Percentiles rank a stretch among this genome's conserved stretches.
These are phyloP conservation scores for Lithohypha guttulata DNA, from an alignment of 2,329 filamentous ascomycete species.

Conservation along the genomic window DNA sequence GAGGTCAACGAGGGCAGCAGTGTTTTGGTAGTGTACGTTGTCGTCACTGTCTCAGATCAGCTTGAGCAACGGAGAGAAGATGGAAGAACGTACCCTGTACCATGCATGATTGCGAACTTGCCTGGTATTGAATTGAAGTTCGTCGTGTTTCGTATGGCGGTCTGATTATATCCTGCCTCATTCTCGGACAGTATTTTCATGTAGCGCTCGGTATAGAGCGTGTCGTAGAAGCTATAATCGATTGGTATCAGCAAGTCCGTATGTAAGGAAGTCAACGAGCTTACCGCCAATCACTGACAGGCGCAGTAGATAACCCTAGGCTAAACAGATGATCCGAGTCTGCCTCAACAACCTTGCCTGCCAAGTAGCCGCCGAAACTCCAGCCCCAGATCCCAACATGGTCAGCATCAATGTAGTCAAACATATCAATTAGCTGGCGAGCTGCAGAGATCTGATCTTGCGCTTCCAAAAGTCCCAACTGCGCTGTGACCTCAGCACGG, in stretches of 20 bases:
- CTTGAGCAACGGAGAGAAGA: too few species aligned
- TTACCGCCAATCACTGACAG: conserved; percentile 56
- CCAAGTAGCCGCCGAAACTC: conserved; percentile 58
- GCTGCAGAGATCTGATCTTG: conserved; percentile 60
- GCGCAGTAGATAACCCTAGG: conserved; percentile 53
- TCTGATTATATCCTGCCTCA: conserved; percentile 48
- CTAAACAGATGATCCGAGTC: conserved; percentile 50
- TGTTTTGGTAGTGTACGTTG: conserved; percentile 61
- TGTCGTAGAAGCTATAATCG: conserved; percentile 47
- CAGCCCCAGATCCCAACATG: conserved; percentile 59
- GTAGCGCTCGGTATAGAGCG: conserved; percentile 61
- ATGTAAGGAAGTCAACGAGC: background rate
- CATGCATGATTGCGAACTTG: conserved; percentile 41
- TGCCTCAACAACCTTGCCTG: conserved; percentile 55
- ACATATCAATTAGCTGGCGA: conserved; percentile 36
- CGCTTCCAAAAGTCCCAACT: conserved; percentile 53
- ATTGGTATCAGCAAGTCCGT: background rate
- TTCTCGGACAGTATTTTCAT: conserved; percentile 55
- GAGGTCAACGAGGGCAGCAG: conserved; percentile 51
- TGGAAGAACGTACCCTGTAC: too few species aligned
- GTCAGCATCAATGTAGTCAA: conserved; percentile 45
- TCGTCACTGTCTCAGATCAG: too few species aligned
- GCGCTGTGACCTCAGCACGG: conserved; percentile 46
- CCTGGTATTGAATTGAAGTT: conserved; percentile 45
- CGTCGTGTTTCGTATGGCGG: conserved; percentile 45